Evolutionary conservation across 2,329 filamentous ascomycete genomes (phyloP).

Genomic region (Calcarisporium arbuscula): DNA sequence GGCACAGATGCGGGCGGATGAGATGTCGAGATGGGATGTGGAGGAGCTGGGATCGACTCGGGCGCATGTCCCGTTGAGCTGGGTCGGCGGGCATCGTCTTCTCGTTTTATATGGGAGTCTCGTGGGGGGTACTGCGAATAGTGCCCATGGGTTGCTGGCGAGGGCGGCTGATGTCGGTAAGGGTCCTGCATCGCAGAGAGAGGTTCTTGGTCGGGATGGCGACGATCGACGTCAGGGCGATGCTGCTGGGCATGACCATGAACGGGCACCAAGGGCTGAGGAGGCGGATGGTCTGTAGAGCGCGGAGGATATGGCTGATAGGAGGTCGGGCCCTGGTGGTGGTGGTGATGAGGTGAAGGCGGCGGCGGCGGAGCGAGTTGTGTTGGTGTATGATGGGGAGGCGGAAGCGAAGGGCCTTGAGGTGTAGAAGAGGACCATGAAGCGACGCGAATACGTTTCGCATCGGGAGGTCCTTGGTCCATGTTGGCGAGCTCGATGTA

Average conservation of each 20-base stretch:
- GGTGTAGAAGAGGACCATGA: slow-evolving; percentile 43
- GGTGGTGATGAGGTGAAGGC: slow-evolving; percentile 13
- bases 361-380: slow-evolving; percentile 18
- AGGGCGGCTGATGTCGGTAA: slow-evolving; percentile 27
- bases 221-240: slow-evolving; percentile 43
- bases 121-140: slow-evolving; percentile 39
- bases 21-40: slow-evolving; percentile 24
- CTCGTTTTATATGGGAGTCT: slow-evolving; percentile 52
- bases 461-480: slow-evolving; percentile 53
- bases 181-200: slow-evolving; percentile 51
- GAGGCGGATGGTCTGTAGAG: slow-evolving; percentile 24
- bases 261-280: slow-evolving; percentile 20
- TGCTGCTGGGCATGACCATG: slow-evolving; percentile 26
- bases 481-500: slow-evolving; percentile 43
- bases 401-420: slow-evolving; percentile 42
- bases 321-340: slow-evolving; percentile 28
- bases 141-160: slow-evolving; percentile 34
- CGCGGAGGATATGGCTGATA: slow-evolving; percentile 34
- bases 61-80: slow-evolving; percentile 43
- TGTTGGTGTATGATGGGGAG: slow-evolving; percentile 30
- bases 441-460: slow-evolving; percentile 52
- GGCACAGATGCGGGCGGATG: slow-evolving; percentile 24
- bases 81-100: slow-evolving; percentile 48
- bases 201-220: slow-evolving; percentile 50
- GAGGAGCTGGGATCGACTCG: slow-evolving; percentile 24